Evolutionary conservation across 345 rosid genomes (phyloP).

Genomic region (Nephelium lappaceum): DNA sequence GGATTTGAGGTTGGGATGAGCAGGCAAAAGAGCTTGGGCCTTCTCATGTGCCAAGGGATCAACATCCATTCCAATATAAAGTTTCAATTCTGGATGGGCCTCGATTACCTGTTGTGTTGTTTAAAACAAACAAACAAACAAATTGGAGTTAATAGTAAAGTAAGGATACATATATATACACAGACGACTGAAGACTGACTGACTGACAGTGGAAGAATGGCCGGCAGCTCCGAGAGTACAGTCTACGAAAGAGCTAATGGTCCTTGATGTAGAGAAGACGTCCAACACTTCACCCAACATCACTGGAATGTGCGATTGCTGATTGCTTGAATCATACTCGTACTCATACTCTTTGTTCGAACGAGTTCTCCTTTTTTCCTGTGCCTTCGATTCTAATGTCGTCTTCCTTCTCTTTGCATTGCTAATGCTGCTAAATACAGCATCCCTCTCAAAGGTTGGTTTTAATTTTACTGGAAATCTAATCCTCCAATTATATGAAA

Average conservation of each 20-base stretch:
- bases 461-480: neutral
- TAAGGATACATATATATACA: neutral
- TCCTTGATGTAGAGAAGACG: conserved; percentile 56
- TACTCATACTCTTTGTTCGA: conserved; percentile 56
- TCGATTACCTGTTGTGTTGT: conserved; percentile 55
- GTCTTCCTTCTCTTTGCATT: conserved; percentile 16
- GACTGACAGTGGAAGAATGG: conserved; percentile 79
- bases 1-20: conserved; percentile 48
- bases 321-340: conserved; percentile 19
- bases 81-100: conserved; percentile 64
- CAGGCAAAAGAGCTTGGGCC: conserved; percentile 49
- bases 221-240: conserved; percentile 96
- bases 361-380: conserved; percentile 79
- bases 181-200: neutral
- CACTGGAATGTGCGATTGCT: conserved; percentile 69
- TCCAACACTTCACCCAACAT: conserved; percentile 87
- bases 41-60: conserved; percentile 76
- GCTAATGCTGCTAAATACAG: neutral
- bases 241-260: conserved; percentile 68
- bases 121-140: neutral
- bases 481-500: neutral
- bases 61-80: conserved; percentile 83
- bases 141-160: neutral
- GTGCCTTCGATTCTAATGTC: neutral
- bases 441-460: neutral